A percentile compares a stretch with the other conserved stretches of the same genome.
phyloP scores from a whole-genome alignment of 345 rosid species.

The Erucastrum elatum region DNA sequence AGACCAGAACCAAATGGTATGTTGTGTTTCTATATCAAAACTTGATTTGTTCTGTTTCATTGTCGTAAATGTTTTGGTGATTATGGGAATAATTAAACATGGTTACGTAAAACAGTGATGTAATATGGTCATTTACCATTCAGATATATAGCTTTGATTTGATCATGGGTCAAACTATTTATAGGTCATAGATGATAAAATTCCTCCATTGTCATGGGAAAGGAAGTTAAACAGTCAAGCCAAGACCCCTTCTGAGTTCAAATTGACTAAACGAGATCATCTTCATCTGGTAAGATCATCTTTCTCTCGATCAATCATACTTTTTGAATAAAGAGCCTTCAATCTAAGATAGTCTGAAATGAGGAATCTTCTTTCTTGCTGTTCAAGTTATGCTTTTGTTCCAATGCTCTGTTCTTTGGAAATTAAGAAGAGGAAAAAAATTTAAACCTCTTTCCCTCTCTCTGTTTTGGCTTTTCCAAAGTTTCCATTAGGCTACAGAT shows the following conservation, averaged over 20 bases:
- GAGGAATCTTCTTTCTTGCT: slow-evolving; percentile 18
- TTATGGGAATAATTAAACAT: not conserved
- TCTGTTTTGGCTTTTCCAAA: slow-evolving; percentile 32
- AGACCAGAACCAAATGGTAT: slow-evolving; percentile 36
- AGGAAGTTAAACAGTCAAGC: slow-evolving; percentile 45
- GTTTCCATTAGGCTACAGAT: slow-evolving; percentile 64
- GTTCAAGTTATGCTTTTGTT: slow-evolving; percentile 16
- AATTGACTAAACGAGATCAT: slow-evolving; percentile 44
- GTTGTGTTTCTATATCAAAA: not conserved
- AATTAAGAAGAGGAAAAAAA: not conserved
- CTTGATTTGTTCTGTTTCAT: not conserved
- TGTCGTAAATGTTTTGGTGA: not conserved
- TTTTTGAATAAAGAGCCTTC: not conserved
- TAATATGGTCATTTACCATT: not conserved
- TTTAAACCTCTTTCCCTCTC: not conserved
- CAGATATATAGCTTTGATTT: not conserved
- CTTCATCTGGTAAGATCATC: slow-evolving; percentile 54
- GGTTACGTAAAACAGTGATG: not conserved
- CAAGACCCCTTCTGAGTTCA: slow-evolving; percentile 45
- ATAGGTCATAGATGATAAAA: slow-evolving; percentile 47
- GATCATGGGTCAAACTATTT: slow-evolving; percentile 10
- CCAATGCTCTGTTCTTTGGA: slow-evolving; percentile 12
- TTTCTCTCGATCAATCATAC: not conserved
- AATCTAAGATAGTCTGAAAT: slow-evolving; percentile 3
- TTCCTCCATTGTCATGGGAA: slow-evolving; percentile 61